phyloP scores from a whole-genome alignment of 192 early-diverging fungal genomes.

The Gigaspora rosea region DNA sequence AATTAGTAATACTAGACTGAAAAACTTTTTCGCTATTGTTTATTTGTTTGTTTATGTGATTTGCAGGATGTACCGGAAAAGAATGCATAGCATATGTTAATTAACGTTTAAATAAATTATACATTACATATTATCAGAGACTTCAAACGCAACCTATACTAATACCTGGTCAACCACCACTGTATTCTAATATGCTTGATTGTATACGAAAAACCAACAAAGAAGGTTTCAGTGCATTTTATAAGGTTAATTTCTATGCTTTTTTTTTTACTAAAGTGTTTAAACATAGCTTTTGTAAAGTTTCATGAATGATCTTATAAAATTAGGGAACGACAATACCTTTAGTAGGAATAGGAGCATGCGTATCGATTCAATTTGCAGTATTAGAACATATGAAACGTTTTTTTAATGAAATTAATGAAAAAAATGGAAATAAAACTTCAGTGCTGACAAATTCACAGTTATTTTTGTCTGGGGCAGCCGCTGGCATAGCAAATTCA shows the following conservation, averaged over 20 bases:
- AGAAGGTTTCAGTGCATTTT: conserved; percentile 84
- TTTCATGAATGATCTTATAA: conserved; percentile 11
- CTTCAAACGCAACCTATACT: conserved; percentile 78
- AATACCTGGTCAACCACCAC: conserved; percentile 54
- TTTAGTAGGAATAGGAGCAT: conserved; percentile 90
- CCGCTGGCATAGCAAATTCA: conserved; percentile 86
- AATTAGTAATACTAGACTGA: too few relatives aligned
- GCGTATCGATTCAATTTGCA: conserved; percentile 97
- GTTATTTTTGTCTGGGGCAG: conserved; percentile 84
- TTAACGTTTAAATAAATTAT: too few relatives aligned
- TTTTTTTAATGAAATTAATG: conserved; percentile 47
- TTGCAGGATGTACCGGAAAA: too few relatives aligned
- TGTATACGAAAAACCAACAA: conserved; percentile 81
- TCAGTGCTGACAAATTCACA: conserved; percentile 70
- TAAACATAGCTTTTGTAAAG: neutral
- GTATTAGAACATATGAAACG: conserved; percentile 90
- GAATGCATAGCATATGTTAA: too few relatives aligned
- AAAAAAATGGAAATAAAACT: conserved; percentile 51
- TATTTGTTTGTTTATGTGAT: too few relatives aligned
- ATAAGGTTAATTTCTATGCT: conserved; percentile 60
- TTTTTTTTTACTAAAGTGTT: neutral
- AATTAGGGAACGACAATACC: conserved; percentile 85
- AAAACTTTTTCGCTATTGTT: too few relatives aligned
- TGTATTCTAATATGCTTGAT: conserved; percentile 85
- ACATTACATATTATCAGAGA: conserved; percentile 55